Percentiles rank a stretch among this genome's conserved stretches.
Evolutionary conservation across 208 protist species (phyloP).

Genomic region (Kentomonas sorsogonicus): DNA sequence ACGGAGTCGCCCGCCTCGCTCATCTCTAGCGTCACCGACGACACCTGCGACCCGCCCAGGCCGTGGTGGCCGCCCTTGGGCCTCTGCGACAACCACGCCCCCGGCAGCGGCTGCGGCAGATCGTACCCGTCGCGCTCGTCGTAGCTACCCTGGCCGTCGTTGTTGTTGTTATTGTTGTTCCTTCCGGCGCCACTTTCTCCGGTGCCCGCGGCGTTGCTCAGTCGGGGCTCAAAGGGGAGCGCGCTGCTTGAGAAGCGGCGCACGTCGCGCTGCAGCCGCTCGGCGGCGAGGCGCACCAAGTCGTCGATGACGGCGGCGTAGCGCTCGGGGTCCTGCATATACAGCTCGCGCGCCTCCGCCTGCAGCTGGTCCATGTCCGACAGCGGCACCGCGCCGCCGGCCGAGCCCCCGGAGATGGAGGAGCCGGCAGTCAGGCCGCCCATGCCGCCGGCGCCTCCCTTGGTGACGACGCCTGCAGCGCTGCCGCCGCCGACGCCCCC

Average conservation of each 20-base stretch:
- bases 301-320: slow-evolving; percentile 83
- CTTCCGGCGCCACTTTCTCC: too few species aligned
- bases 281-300: slow-evolving; percentile 34
- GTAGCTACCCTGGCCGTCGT: not conserved
- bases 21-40: not conserved
- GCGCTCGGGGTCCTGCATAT: slow-evolving; percentile 64
- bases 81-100: too few species aligned
- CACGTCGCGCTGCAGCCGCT: not conserved
- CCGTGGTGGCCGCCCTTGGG: too few species aligned
- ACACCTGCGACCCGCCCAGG: not conserved
- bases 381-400: slow-evolving; percentile 10
- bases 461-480: too few species aligned
- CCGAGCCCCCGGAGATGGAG: too few species aligned
- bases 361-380: slow-evolving; percentile 57
- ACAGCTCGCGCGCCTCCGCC: slow-evolving; percentile 65
- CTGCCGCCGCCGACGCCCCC: too few species aligned
- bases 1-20: not conserved
- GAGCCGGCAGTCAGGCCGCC: too few species aligned
- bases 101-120: too few species aligned
- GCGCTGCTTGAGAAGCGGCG: too few species aligned
- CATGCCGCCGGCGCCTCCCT: too few species aligned
- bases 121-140: too few species aligned
- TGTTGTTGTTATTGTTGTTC: not conserved
- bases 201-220: not conserved
- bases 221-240: too few species aligned